Base-by-base conservation (phyloP, 2,329 filamentous ascomycete species). In the Cladosporium sp. region DNA sequence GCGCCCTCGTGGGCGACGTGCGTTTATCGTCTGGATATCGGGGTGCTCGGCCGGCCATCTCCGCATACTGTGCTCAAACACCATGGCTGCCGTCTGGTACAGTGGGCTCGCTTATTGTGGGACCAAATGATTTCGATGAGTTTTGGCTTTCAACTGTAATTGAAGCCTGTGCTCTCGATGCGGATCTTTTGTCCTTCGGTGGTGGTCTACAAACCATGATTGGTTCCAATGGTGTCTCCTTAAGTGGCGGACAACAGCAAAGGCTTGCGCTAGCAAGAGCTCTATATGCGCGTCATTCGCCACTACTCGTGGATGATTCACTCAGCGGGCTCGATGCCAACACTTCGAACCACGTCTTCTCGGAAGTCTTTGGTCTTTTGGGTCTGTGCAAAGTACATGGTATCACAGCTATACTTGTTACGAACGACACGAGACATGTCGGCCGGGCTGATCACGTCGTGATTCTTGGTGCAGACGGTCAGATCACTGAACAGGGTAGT, bases 201-300 rank as follows among this genome's bases (percentile, higher is more conserved):
- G 64, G 68, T 8, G 73, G 75, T 0, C 75, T 75, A 55, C 70
- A 75, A 51, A 51, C 49, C 15, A 14, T 9, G 5, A 19, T 51
- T 7, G 80, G 80, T 14, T 81, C 77, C 64, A 78, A 79, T 61
- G 80, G 80, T 36, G 74, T 80, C 58, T 73, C 76, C 20, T 72
- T 83, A 34, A 82, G 79, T 65, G 80, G 80, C 30, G 80, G 80
- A 4, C 80, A 83, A 62, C 80, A 75, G 60, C 79, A 82, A 61
- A 74, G 80, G 36, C 36, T 61, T n/a, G 28, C 79, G 19, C 73
- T 82, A 20, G 81, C 81, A 15, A 72, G 81, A 58, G 80, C 80
- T 12, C 69, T 82, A 7, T 83, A 82, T 65, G 74, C 80, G 20
- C 74, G 76, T 45, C 75, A 74, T 47, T 73, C 77, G 30, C 71